Evolutionary conservation across 495 filamentous ascomycete genomes (phyloP).

Genomic region (Aspergillus bertholletiae): DNA sequence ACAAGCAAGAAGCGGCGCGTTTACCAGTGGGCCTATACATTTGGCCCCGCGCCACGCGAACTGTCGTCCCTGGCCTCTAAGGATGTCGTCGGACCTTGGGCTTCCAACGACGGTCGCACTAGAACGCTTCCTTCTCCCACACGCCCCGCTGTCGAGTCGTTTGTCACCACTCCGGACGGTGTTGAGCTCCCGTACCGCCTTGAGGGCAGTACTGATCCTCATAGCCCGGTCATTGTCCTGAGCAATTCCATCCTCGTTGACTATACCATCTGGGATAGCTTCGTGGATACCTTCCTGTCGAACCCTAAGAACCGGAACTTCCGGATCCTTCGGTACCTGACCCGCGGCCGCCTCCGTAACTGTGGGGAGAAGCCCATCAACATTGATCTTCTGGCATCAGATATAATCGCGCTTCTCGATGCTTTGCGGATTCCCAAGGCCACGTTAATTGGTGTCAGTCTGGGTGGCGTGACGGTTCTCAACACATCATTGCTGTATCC

Average conservation of each 20-base stretch:
- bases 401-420: conserved; percentile 56
- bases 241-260: conserved; percentile 73
- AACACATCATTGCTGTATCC: conserved; percentile 68
- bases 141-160: conserved; percentile 57
- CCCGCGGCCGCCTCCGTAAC: conserved; percentile 54
- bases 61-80: conserved; percentile 43
- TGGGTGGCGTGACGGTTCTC: conserved; percentile 73
- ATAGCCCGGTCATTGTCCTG: conserved; percentile 66
- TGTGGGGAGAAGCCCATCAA: conserved; percentile 47
- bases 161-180: conserved; percentile 63
- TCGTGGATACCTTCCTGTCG: conserved; percentile 59
- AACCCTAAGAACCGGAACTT: conserved; percentile 55
- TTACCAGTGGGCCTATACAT: conserved; percentile 74
- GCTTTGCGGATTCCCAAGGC: conserved; percentile 59
- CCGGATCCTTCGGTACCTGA: conserved; percentile 68
- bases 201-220: conserved; percentile 63
- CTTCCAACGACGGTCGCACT: conserved; percentile 52
- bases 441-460: conserved; percentile 67
- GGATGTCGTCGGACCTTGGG: conserved; percentile 36
- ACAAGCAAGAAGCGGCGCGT: conserved; percentile 50
- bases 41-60: conserved; percentile 69
- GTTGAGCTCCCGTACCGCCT: conserved; percentile 66
- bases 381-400: conserved; percentile 62
- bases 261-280: conserved; percentile 72
- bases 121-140: conserved; percentile 49